phyloP scores from a whole-genome alignment of 169 alveolate species.

The Plasmodium billcollinsi region DNA sequence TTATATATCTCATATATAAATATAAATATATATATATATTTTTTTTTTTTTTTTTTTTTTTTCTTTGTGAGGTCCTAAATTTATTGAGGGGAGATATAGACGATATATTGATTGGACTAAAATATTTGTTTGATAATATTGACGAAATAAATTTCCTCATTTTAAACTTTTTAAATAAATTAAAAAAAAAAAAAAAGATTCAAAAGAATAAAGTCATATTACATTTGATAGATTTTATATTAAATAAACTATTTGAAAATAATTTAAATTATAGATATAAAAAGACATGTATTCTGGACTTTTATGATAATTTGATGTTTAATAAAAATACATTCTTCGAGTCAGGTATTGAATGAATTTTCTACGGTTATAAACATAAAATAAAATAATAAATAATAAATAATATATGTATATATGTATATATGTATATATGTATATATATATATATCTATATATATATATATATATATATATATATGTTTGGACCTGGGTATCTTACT shows the following conservation, averaged over 20 bases:
- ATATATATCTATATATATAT: background rate
- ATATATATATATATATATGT: background rate
- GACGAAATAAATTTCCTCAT: constrained; percentile 33
- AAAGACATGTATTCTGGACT: constrained; percentile 24
- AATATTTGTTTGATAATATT: constrained; percentile 37
- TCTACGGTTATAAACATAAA: background rate
- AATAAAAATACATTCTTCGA: constrained; percentile 41
- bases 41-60: constrained; percentile 1
- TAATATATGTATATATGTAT: background rate
- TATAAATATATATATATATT: background rate
- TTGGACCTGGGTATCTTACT: background rate
- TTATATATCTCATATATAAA: background rate
- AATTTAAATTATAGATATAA: constrained; percentile 35
- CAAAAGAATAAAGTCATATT: constrained; percentile 30
- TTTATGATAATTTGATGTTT: constrained; percentile 47
- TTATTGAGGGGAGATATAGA: constrained; percentile 46
- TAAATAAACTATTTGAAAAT: constrained; percentile 31
- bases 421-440: background rate
- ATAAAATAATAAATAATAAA: background rate
- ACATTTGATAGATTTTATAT: constrained; percentile 36
- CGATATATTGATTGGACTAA: constrained; percentile 33
- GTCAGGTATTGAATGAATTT: constrained; percentile 28
- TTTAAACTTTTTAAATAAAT: constrained; percentile 23
- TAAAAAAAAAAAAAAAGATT: constrained; percentile 38
- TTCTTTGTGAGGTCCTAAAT: constrained; percentile 29